Evolutionary conservation across 192 early-diverging fungal genomes (phyloP), one percentile per base, ranked within the genome.

Genomic region (Gorgonomyces haynaldii): DNA sequence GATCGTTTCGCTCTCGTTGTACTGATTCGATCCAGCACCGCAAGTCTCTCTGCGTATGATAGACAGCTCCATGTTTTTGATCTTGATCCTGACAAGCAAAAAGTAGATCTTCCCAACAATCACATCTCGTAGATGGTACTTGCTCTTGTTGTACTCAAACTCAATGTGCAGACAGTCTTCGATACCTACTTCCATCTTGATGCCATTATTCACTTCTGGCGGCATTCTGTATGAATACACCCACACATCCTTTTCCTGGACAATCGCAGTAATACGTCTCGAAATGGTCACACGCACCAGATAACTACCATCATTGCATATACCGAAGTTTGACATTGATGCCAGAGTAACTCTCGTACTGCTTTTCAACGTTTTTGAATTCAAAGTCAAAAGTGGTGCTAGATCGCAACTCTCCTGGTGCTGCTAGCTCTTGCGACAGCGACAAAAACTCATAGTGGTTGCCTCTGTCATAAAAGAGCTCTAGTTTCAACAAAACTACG

Each of bases 111-210:
- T 97, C 52, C 96, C 96, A 8, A 99, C 89, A 54, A 99, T 99
- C 1, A 99, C 96, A 65, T 96, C 96, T 51, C 94, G 90, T 46
- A 99, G 69, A 60, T 95, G 88, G 68, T 97, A 89, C 84, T 83
- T 93, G 42, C 84, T 88, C 61, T 93, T 97, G 76, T 97, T 99
- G 67, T 97, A 97, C 73, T 99, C 96, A 42, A 99, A 99, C 57
- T 99, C 96, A 58, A 99, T 99, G 53, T 99, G 96, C 43, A 99
- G 62, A 53, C 91, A 93, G 58, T 97, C 96, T 55, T 99, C 96
- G 52, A 99, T 99, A 16, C 96, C 96, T 37, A 99, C 94, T 58
- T 99, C 96, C 96, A 99, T 99, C 62, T 95, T 94, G 64, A 99
- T 96, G 1, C 89, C 86, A 61, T 82, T 84, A 70, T 95, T 94